Percentiles rank a stretch among this genome's conserved stretches.
Evolutionary conservation across 805 yeast genomes (phyloP).

Genomic region (Candida endomychidarum): DNA sequence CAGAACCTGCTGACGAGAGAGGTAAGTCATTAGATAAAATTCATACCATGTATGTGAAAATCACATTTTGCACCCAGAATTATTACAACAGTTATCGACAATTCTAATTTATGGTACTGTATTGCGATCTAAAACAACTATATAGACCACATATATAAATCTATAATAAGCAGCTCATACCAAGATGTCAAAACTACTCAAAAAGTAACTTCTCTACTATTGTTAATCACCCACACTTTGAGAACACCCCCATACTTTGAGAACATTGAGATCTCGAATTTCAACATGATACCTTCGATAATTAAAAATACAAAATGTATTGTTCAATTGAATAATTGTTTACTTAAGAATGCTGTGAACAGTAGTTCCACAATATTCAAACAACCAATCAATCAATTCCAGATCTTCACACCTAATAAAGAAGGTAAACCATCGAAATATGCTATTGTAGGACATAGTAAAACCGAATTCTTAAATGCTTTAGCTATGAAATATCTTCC

Average conservation of each 20-base stretch:
- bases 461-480: slow-evolving; percentile 53
- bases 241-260: background rate
- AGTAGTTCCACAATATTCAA: slow-evolving; percentile 16
- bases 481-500: slow-evolving; percentile 56
- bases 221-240: too few species aligned
- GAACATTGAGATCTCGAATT: background rate
- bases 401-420: slow-evolving; percentile 18
- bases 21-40: too few species aligned
- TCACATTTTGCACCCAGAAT: too few species aligned
- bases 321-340: slow-evolving; percentile 13
- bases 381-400: slow-evolving; percentile 27
- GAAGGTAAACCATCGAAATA: slow-evolving; percentile 23
- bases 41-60: too few species aligned
- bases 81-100: too few species aligned
- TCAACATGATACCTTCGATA: background rate
- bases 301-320: slow-evolving; percentile 8
- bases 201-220: too few species aligned
- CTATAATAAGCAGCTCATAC: too few species aligned
- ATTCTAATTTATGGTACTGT: too few species aligned
- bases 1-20: too few species aligned
- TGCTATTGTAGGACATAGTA: slow-evolving; percentile 43
- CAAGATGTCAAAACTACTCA: too few species aligned
- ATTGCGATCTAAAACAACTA: too few species aligned
- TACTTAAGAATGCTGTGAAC: slow-evolving; percentile 11
- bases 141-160: too few species aligned